A percentile compares a stretch with the other conserved stretches of the same genome.
These are phyloP conservation scores for Casuarina equisetifolia DNA, from an alignment of 306 rosid genomes.

Conservation along the genomic window DNA sequence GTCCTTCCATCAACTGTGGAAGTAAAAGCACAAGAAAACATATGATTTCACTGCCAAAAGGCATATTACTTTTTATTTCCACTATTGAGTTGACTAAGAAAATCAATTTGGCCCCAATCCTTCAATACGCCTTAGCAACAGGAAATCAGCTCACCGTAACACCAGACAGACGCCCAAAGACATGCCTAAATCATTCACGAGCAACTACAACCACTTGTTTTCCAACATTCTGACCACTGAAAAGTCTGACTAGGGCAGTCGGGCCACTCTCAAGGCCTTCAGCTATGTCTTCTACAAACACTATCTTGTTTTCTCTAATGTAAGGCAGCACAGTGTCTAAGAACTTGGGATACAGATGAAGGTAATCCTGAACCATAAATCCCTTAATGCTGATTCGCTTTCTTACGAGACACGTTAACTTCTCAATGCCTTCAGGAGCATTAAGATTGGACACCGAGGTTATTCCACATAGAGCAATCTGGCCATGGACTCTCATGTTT, in stretches of 20 bases:
- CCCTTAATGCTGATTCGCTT: constrained; percentile 53
- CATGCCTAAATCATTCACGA: background rate
- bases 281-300: no score
- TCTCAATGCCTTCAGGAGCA: constrained; percentile 55
- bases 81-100: no score
- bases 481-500: constrained; percentile 53
- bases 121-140: no score
- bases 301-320: background rate
- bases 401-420: constrained; percentile 30
- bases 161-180: no score
- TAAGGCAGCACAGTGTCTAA: background rate
- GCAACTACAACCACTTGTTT: constrained; percentile 14
- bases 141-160: no score
- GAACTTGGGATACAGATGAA: constrained; percentile 6
- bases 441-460: constrained; percentile 54
- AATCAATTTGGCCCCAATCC: no score
- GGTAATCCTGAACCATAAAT: constrained; percentile 38
- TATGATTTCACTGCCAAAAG: no score
- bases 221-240: constrained; percentile 11
- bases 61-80: no score
- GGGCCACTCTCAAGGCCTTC: constrained; percentile 1
- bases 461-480: constrained; percentile 63
- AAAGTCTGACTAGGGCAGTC: constrained; percentile 16
- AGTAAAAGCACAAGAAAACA: no score
- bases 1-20: no score